Evolutionary conservation across 1,284 basidiomycete genomes (phyloP).

Genomic region (Apiotrichum gracile): DNA sequence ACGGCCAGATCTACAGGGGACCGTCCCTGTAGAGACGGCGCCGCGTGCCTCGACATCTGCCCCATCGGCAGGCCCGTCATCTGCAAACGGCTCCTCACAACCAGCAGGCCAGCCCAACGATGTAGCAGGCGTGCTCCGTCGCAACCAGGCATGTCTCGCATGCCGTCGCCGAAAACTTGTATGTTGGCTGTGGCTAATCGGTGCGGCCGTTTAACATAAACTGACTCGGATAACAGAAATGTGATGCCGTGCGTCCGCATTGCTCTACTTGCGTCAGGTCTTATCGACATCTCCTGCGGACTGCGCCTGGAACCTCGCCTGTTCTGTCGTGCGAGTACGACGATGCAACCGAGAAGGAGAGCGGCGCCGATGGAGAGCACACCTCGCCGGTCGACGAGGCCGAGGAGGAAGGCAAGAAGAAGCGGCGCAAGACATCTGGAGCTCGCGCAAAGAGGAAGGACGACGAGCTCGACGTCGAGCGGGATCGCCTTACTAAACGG

Average conservation of each 20-base stretch:
- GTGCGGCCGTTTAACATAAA: neutral
- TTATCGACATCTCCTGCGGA: constrained; percentile 37
- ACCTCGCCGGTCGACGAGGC: constrained; percentile 17
- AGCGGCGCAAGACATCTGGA: constrained; percentile 30
- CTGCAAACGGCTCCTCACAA: neutral
- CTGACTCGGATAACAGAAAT: constrained; percentile 30
- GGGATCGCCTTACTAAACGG: constrained; percentile 29
- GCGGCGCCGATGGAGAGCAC: neutral
- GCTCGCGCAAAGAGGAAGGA: constrained; percentile 21
- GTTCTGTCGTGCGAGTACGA: constrained; percentile 42
- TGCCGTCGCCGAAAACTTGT: constrained; percentile 26
- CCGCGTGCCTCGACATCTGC: neutral
- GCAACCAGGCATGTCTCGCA: constrained; percentile 29
- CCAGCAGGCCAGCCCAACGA: constrained; percentile 11
- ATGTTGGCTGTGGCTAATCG: neutral
- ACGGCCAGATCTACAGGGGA: constrained; percentile 11
- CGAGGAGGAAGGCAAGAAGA: constrained; percentile 22
- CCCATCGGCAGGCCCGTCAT: neutral
- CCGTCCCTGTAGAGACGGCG: constrained; percentile 12
- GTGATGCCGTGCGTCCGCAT: constrained; percentile 42
- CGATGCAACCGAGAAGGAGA: constrained; percentile 23
- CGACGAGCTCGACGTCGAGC: constrained; percentile 28
- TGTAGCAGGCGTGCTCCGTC: constrained; percentile 22
- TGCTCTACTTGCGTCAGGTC: constrained; percentile 45
- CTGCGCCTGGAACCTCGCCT: constrained; percentile 33